Percentiles rank a stretch among this genome's conserved stretches.
phyloP scores from a whole-genome alignment of 352 stramenopile genomes.

The Globisporangium mamillatum region DNA sequence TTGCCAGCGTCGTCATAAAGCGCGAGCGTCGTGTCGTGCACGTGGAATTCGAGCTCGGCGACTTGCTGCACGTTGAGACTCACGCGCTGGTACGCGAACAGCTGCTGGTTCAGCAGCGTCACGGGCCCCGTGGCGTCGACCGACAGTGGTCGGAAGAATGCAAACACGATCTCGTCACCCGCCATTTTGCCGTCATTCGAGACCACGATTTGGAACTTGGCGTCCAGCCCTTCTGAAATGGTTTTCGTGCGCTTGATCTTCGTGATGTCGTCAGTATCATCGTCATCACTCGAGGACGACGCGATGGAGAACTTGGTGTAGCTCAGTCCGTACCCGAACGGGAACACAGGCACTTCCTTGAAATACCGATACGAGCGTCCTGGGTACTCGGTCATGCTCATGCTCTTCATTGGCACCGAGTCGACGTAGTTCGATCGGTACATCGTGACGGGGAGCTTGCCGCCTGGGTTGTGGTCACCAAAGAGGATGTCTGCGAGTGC shows the following conservation, averaged over 20 bases:
- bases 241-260: constrained; percentile 22
- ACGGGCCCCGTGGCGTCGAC: constrained; percentile 53
- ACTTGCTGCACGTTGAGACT: constrained; percentile 36
- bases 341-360: constrained; percentile 84
- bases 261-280: neutral
- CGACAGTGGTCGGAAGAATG: constrained; percentile 68
- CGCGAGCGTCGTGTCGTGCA: constrained; percentile 46
- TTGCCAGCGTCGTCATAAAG: constrained; percentile 60
- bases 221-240: constrained; percentile 33
- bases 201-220: constrained; percentile 48
- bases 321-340: constrained; percentile 88
- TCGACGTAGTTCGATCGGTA: constrained; percentile 80
- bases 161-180: constrained; percentile 77
- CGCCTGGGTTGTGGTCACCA: constrained; percentile 72
- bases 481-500: constrained; percentile 85
- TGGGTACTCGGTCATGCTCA: constrained; percentile 88
- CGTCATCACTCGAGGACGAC: constrained; percentile 8
- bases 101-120: constrained; percentile 69
- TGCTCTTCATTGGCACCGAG: constrained; percentile 78
- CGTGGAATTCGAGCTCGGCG: constrained; percentile 36
- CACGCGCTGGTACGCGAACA: constrained; percentile 70
- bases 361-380: constrained; percentile 92
- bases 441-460: constrained; percentile 87
- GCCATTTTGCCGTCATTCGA: constrained; percentile 51
- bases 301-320: constrained; percentile 83